Evolutionary conservation across 768 basidiomycete species (phyloP).

Genomic region (Amanita inopinata): DNA sequence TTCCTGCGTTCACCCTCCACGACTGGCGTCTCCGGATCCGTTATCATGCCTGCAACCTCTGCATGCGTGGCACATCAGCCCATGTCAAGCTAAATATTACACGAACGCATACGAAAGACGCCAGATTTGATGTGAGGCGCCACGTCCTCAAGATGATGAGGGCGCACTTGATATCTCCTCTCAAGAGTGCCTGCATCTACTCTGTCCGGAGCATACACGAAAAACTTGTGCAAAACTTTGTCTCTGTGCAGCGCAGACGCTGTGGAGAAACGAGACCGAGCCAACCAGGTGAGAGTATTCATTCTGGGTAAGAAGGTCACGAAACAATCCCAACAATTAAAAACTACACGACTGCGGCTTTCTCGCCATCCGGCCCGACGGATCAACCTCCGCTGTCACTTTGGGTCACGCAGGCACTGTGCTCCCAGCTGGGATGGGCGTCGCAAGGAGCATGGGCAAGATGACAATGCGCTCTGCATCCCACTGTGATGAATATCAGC

Average conservation of each 20-base stretch:
- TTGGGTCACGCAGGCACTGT: no score
- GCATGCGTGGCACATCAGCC: background rate
- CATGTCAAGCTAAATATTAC: background rate
- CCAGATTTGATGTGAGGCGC: slow-evolving; percentile 28
- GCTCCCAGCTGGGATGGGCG: slow-evolving; percentile 19
- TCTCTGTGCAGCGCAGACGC: background rate
- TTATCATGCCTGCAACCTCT: slow-evolving; percentile 43
- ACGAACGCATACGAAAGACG: slow-evolving; percentile 27
- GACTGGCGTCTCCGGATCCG: slow-evolving; percentile 34
- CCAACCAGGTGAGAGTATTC: background rate
- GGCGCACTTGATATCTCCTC: slow-evolving; percentile 36
- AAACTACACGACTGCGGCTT: background rate
- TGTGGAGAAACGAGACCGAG: slow-evolving; percentile 3
- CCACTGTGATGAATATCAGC: slow-evolving; percentile 33
- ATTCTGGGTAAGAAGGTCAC: background rate
- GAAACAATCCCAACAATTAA: background rate
- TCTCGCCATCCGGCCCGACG: background rate
- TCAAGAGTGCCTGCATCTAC: slow-evolving; percentile 24
- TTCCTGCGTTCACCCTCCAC: slow-evolving; percentile 25
- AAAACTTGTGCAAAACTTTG: slow-evolving; percentile 23
- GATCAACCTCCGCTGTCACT: no score
- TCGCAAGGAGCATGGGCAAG: slow-evolving; percentile 32
- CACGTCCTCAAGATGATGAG: slow-evolving; percentile 32
- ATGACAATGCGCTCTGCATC: slow-evolving; percentile 45
- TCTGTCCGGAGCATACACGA: slow-evolving; percentile 48